Conservation (phyloP, 176 grass and related monocot species). For the Aegilops sharonensis region DNA sequence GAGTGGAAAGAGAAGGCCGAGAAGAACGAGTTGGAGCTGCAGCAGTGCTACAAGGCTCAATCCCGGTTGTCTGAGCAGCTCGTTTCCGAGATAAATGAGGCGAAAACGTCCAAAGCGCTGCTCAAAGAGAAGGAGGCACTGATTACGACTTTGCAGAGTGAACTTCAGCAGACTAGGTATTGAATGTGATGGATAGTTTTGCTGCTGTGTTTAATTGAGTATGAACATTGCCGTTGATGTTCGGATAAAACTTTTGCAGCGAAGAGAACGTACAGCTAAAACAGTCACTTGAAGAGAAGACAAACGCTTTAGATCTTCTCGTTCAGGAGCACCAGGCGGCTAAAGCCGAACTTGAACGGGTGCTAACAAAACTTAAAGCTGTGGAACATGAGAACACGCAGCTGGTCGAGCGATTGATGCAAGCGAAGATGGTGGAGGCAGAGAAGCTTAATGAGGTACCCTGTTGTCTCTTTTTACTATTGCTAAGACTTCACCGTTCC, state of each 20-base stretch:
- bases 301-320: slow-evolving; percentile 69
- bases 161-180: slow-evolving; percentile 72
- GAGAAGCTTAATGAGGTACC: slow-evolving; percentile 98
- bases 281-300: slow-evolving; percentile 74
- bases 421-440: slow-evolving; percentile 96
- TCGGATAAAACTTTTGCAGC: slow-evolving; percentile 41
- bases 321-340: slow-evolving; percentile 70
- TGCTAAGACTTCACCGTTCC: slow-evolving; percentile 4
- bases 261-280: slow-evolving; percentile 76
- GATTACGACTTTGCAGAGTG: slow-evolving; percentile 51
- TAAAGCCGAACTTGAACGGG: slow-evolving; percentile 70
- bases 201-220: slow-evolving; percentile 14
- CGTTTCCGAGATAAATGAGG: slow-evolving; percentile 65
- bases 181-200: slow-evolving; percentile 26
- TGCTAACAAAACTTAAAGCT: slow-evolving; percentile 59
- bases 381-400: slow-evolving; percentile 68
- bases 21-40: slow-evolving; percentile 74
- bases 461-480: slow-evolving; percentile 12
- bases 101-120: slow-evolving; percentile 56
- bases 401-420: slow-evolving; percentile 89
- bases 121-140: slow-evolving; percentile 74
- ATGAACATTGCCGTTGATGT: slow-evolving; percentile 7
- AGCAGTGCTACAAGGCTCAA: slow-evolving; percentile 92
- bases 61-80: slow-evolving; percentile 74
- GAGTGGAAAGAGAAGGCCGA: slow-evolving; percentile 98